A percentile compares a stretch with the other conserved stretches of the same genome.
Evolutionary conservation across 2,329 filamentous ascomycete species (phyloP).

Genomic region (Fusarium sp.): DNA sequence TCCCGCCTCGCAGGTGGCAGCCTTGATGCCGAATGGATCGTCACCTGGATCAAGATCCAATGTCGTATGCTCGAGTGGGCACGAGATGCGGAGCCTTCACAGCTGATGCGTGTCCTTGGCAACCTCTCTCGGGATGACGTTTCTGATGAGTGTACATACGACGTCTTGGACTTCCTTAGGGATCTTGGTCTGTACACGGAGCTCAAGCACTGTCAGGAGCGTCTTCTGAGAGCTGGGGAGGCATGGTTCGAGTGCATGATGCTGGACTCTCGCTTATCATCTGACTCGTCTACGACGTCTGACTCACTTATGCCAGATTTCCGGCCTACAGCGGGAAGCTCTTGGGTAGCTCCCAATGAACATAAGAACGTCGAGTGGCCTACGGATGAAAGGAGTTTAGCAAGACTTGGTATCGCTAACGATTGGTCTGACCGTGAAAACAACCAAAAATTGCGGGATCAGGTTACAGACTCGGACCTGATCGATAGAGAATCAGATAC

Average conservation of each 20-base stretch:
- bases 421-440: too few species aligned
- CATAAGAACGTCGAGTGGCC: too few species aligned
- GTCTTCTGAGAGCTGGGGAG: constrained; percentile 42
- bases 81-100: constrained; percentile 46
- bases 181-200: constrained; percentile 52
- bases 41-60: constrained; percentile 52
- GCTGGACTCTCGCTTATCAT: not conserved
- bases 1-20: constrained; percentile 54
- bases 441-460: too few species aligned
- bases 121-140: constrained; percentile 33
- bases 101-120: constrained; percentile 46
- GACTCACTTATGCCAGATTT: too few species aligned
- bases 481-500: too few species aligned
- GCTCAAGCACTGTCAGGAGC: constrained; percentile 45
- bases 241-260: constrained; percentile 45
- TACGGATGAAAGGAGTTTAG: too few species aligned
- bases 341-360: not conserved
- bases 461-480: too few species aligned
- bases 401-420: too few species aligned
- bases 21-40: constrained; percentile 52
- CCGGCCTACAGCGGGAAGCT: not conserved
- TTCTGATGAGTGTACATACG: constrained; percentile 44
- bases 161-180: constrained; percentile 53
- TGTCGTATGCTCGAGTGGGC: constrained; percentile 49
- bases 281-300: not conserved